Conservation (phyloP, 2,329 filamentous ascomycete species). For the Fusarium tuaranense region DNA sequence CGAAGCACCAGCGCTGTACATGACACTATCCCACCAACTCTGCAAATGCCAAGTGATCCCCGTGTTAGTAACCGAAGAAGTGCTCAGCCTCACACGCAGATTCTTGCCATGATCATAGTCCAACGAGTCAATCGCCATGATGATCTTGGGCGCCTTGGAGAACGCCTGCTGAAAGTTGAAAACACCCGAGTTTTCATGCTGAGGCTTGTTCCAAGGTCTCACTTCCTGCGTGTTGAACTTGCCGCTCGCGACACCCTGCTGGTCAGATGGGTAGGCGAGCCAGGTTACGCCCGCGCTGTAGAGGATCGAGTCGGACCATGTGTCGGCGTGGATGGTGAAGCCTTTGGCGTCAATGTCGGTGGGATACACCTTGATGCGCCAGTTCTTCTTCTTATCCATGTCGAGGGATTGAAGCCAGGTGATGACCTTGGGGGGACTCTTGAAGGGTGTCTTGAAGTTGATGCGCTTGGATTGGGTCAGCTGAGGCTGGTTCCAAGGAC, state of each 20-base stretch:
- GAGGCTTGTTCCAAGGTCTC: neutral
- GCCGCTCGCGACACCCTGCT: slow-evolving; percentile 17
- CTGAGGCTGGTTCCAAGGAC: slow-evolving; percentile 21
- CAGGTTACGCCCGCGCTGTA: slow-evolving; percentile 12
- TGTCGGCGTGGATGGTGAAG: slow-evolving; percentile 22
- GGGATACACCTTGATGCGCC: slow-evolving; percentile 13
- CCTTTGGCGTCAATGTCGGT: slow-evolving; percentile 9
- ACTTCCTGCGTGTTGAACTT: slow-evolving; percentile 18
- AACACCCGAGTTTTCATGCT: neutral
- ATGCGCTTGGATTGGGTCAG: slow-evolving; percentile 16
- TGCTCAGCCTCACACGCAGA: slow-evolving; percentile 8
- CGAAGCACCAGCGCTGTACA: slow-evolving; percentile 4
- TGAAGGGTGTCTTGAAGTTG: slow-evolving; percentile 18
- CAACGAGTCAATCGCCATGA: slow-evolving; percentile 10
- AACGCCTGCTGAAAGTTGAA: slow-evolving; percentile 1
- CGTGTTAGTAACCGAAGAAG: neutral
- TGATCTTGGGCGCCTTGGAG: slow-evolving; percentile 3
- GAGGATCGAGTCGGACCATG: slow-evolving; percentile 19
- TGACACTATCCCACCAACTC: slow-evolving; percentile 5
- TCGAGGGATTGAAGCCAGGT: slow-evolving; percentile 27
- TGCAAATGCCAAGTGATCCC: slow-evolving; percentile 20
- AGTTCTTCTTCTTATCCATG: slow-evolving; percentile 15
- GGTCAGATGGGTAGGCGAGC: slow-evolving; percentile 23
- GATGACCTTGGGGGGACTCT: slow-evolving; percentile 16
- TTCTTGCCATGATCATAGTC: neutral